Evolutionary conservation across 345 rosid genomes (phyloP), one percentile per base, ranked within the genome.

Genomic region (Eucalyptus grandis): DNA sequence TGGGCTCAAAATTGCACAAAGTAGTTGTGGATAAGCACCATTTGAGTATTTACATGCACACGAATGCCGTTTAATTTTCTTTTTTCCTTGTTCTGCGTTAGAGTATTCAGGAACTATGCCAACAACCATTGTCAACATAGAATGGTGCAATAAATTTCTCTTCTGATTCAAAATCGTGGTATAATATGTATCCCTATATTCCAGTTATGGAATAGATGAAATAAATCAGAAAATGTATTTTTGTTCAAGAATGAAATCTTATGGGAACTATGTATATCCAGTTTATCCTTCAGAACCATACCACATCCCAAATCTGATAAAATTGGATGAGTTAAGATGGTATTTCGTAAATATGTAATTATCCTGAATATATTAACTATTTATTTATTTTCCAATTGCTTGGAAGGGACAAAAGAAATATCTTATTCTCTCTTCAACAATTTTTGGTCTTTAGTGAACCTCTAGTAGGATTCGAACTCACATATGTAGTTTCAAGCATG

Each of bases 401-500:
- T 16, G 2, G 54, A 16, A 51, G 8, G 21, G 54, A 51, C 21
- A 16, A 51, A 51, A 16, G 21, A 51, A 51, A 51, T 6, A 50
- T 50, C 54, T 16, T 16, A 50, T 16, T 50, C 3, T 50, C 1
- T 50, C 1, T 50, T 50, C 53, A 50, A 50, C 3, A 50, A 50
- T 50, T 50, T 50, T 1, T 15, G 3, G 3, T 50, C 53, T 50
- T 19, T 50, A 50, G 8, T 50, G 53, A 3, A 15, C 8, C 7
- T 49, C 51, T 49, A 2, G 3, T 14, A 14, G 7, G 17, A 49
- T 50, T 50, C 6, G 3, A 50, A 50, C 7, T 96, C 98, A 2
- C 98, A 95, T 90, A 95, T 92, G 94, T 96, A 95, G 67, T 93
- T 96, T 88, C 99, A 95, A 92, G 97, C 97, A 7, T 97, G 99